Percentiles rank a stretch among this genome's conserved stretches.
Evolutionary conservation across 768 basidiomycete species (phyloP).

Genomic region (Lactarius hatsudake): DNA sequence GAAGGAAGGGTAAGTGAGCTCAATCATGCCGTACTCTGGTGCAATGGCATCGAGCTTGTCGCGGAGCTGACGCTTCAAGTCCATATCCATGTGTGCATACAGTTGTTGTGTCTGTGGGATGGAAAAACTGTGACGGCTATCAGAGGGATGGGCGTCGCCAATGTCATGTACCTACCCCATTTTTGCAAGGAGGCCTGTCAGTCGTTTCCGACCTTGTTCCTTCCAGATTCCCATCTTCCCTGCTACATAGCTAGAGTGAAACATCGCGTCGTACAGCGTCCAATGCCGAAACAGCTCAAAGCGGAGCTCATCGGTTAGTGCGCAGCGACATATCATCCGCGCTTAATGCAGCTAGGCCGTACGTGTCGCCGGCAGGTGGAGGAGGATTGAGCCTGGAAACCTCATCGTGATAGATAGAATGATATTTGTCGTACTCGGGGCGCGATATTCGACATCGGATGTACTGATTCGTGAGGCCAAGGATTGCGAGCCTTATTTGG

Average conservation of each 20-base stretch:
- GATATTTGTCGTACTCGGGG: slow-evolving; percentile 77
- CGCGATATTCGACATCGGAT: slow-evolving; percentile 84
- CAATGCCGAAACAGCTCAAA: slow-evolving; percentile 97
- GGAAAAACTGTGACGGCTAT: slow-evolving; percentile 64
- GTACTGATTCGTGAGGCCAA: slow-evolving; percentile 94
- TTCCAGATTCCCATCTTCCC: slow-evolving; percentile 96
- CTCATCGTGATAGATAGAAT: slow-evolving; percentile 82
- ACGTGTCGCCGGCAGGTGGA: slow-evolving; percentile 41
- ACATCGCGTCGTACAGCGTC: slow-evolving; percentile 98
- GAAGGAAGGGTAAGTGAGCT: slow-evolving; percentile 92
- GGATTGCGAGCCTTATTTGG: slow-evolving; percentile 74
- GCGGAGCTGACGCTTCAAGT: slow-evolving; percentile 77
- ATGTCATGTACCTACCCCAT: slow-evolving; percentile 71
- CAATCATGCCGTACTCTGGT: slow-evolving; percentile 92
- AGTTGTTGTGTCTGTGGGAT: slow-evolving; percentile 91
- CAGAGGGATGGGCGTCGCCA: slow-evolving; percentile 3
- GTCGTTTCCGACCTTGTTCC: slow-evolving; percentile 82
- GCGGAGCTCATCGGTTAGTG: slow-evolving; percentile 81
- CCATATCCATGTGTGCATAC: slow-evolving; percentile 95
- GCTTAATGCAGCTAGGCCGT: slow-evolving; percentile 50
- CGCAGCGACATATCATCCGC: slow-evolving; percentile 86
- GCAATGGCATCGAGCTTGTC: slow-evolving; percentile 85
- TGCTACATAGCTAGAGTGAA: slow-evolving; percentile 94
- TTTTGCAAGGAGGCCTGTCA: slow-evolving; percentile 92
- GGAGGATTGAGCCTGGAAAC: slow-evolving; percentile 86